phyloP scores from a whole-genome alignment of 2,329 filamentous ascomycete genomes.

The Curvularia spicifera region DNA sequence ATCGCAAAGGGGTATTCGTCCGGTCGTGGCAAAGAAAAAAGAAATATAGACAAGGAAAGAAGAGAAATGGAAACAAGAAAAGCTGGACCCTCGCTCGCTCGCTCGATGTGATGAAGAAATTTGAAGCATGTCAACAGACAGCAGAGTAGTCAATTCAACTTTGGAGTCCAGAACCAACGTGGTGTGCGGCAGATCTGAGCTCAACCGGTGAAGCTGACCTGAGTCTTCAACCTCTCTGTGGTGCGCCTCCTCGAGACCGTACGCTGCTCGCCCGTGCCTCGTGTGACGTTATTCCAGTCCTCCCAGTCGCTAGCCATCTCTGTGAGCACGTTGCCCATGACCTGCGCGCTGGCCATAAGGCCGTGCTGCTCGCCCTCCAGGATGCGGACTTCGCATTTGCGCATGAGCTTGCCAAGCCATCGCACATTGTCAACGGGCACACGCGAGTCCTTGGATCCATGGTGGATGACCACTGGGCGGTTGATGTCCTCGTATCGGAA shows the following conservation, averaged over 20 bases:
- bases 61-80: not conserved
- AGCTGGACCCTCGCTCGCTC: constrained; percentile 1
- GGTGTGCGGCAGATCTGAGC: not conserved
- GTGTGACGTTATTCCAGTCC: constrained; percentile 47
- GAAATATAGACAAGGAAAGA: not conserved
- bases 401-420: constrained; percentile 95
- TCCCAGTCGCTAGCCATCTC: constrained; percentile 92
- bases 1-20: constrained; percentile 4
- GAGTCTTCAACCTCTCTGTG: constrained; percentile 25
- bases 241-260: constrained; percentile 24
- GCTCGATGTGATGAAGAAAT: not conserved
- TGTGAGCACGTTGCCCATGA: constrained; percentile 93
- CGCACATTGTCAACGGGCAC: constrained; percentile 94
- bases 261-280: constrained; percentile 14
- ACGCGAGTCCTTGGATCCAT: constrained; percentile 86
- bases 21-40: constrained; percentile 1
- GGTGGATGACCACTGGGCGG: constrained; percentile 88
- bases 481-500: constrained; percentile 98
- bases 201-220: constrained; percentile 19
- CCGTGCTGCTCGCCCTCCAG: constrained; percentile 93
- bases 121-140: constrained; percentile 1
- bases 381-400: constrained; percentile 86
- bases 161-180: not conserved
- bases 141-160: not conserved
- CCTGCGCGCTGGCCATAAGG: constrained; percentile 88